Base-by-base conservation (phyloP, 2,329 filamentous ascomycete genomes). In the Xylaria polymorpha region DNA sequence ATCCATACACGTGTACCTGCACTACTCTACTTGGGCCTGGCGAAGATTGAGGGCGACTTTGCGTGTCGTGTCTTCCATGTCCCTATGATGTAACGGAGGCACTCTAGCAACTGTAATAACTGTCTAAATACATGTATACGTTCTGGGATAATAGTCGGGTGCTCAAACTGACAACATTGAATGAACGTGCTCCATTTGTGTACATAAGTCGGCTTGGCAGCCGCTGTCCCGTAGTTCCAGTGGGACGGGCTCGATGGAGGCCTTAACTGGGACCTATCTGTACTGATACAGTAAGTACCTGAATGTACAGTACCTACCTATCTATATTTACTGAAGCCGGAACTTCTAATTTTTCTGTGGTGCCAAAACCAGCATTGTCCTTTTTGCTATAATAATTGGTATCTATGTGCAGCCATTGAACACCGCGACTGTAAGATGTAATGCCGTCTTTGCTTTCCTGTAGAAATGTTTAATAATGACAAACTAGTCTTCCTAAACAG, bases 171-270 rank as follows among this genome's bases (percentile, higher is more conserved):
- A 12, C 55, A 12, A 29, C 25, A 43, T n/a, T 37, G 44, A 56
- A 29, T 32, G 3, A 20, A 62, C n/a, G 29, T 5, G 39, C 67
- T 44, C 63, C 67, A 64, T 67, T 14, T 1, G 22, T 50, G 37
- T 55, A 61, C 57, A 64, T 55, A 46, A 62, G 56, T 56, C 50
- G 46, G 48, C 68, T 70, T 68, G 65, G 61, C 68, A 57, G 57
- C 65, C 68, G 68, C 53, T 51, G 44, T 68, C 53, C 66, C 68
- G 61, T 67, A 41, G 53, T 60, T 50, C 67, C 67, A 69, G 53
- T 55, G 56, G 60, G 55, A 63, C 55, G 67, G 67, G 59, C 64
- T 62, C 7, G 51, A 70, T 65, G 64, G 56, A 58, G 51, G 68
- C n/a, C 25, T 15, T 48, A 48, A 48, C 46, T 50, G 8, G 43